A percentile compares a stretch with the other conserved stretches of the same genome.
Evolutionary conservation across 768 basidiomycete genomes (phyloP).

Genomic region (Cyclocybe aegerita): DNA sequence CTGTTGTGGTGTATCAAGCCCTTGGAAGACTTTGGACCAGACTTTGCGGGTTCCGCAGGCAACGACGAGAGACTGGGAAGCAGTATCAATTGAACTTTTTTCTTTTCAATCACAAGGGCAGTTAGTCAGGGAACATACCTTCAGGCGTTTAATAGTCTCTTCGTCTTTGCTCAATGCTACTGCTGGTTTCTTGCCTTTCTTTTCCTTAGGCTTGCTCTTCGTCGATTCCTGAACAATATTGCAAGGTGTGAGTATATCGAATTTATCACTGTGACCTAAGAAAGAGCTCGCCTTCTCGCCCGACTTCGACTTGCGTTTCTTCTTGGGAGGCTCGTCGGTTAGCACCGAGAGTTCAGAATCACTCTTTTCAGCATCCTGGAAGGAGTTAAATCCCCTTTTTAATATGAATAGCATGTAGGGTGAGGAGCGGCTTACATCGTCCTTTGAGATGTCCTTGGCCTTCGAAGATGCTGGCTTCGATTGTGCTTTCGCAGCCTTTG

Average conservation of each 20-base stretch:
- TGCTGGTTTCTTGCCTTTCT: conserved; percentile 32
- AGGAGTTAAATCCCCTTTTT: not conserved
- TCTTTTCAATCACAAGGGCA: not conserved
- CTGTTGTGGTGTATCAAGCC: conserved; percentile 50
- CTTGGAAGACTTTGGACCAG: conserved; percentile 75
- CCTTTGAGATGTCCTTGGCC: not conserved
- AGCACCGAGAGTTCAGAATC: conserved; percentile 64
- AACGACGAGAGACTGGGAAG: conserved; percentile 57
- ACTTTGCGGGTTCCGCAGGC: conserved; percentile 78
- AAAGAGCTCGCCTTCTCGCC: conserved; percentile 20
- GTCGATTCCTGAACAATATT: conserved; percentile 5
- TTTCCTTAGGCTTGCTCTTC: conserved; percentile 25
- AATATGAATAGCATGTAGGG: too few species aligned
- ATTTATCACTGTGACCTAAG: not conserved
- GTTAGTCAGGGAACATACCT: conserved; percentile 40
- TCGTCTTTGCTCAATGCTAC: conserved; percentile 55
- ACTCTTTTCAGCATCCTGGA: conserved; percentile 30
- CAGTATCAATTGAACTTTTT: not conserved
- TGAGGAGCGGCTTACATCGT: conserved; percentile 1
- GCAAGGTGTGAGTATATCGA: not conserved
- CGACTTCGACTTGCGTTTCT: conserved; percentile 35
- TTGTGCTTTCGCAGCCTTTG: not conserved
- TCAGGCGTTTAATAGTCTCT: conserved; percentile 71
- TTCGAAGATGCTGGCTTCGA: not conserved
- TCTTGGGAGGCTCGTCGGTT: conserved; percentile 56